phyloP scores from a whole-genome alignment of 768 basidiomycete genomes.

The Pulveroboletus ravenelii region DNA sequence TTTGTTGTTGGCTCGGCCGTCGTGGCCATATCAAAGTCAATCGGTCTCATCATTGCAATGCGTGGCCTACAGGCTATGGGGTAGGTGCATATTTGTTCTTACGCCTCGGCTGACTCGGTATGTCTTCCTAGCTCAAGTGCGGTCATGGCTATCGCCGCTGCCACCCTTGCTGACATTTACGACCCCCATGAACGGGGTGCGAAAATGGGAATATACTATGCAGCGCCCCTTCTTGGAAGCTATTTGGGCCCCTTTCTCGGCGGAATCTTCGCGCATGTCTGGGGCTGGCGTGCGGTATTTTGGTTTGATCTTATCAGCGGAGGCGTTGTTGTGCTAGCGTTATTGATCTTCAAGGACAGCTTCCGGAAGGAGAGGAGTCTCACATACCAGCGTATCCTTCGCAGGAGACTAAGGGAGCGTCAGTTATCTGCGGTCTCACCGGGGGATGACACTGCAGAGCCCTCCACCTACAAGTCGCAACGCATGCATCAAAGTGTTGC shows the following conservation, averaged over 20 bases:
- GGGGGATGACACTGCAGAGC: not conserved
- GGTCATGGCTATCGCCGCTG: slow-evolving; percentile 69
- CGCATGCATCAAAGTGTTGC: not conserved
- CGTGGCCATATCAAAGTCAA: slow-evolving; percentile 53
- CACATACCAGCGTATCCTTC: slow-evolving; percentile 67
- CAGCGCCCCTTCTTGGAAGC: slow-evolving; percentile 70
- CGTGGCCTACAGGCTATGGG: slow-evolving; percentile 61
- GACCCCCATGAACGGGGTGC: slow-evolving; percentile 75
- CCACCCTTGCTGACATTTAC: slow-evolving; percentile 75
- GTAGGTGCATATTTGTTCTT: slow-evolving; percentile 27
- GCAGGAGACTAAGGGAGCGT: slow-evolving; percentile 34
- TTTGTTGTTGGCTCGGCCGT: slow-evolving; percentile 55
- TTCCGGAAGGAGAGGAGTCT: slow-evolving; percentile 80
- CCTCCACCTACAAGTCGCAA: slow-evolving; percentile 6
- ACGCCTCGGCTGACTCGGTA: not conserved
- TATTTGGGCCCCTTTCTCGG: slow-evolving; percentile 67
- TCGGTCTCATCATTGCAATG: slow-evolving; percentile 60
- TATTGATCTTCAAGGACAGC: slow-evolving; percentile 73
- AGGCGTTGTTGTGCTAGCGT: slow-evolving; percentile 48
- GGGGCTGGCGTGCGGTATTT: slow-evolving; percentile 80
- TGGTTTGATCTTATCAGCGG: slow-evolving; percentile 72
- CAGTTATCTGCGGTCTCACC: slow-evolving; percentile 5
- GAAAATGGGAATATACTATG: slow-evolving; percentile 81
- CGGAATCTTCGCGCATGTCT: slow-evolving; percentile 58
- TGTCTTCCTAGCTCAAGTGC: slow-evolving; percentile 49